phyloP scores from a whole-genome alignment of 2,329 filamentous ascomycete genomes.

The Beauveria medogensis region DNA sequence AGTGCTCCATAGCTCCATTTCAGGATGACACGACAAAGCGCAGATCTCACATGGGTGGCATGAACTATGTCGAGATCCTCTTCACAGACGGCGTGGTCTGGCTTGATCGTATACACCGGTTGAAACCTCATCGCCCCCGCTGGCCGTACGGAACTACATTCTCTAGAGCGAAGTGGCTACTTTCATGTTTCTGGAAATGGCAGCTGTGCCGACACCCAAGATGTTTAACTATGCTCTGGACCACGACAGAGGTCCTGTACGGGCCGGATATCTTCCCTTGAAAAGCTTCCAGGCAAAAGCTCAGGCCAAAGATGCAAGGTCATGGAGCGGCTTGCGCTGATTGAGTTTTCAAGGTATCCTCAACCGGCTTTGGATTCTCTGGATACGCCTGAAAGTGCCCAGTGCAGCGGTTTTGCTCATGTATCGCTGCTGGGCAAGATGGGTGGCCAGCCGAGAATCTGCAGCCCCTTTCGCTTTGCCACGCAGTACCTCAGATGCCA shows the following conservation, averaged over 20 bases:
- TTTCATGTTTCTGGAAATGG: slow-evolving; percentile 29
- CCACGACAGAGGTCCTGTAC: slow-evolving; percentile 23
- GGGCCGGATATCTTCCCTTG: slow-evolving; percentile 33
- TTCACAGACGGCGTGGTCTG: slow-evolving; percentile 36
- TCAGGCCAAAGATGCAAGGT: slow-evolving; percentile 26
- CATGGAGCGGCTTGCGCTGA: slow-evolving; percentile 29
- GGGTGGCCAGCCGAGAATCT: slow-evolving; percentile 19
- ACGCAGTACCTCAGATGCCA: slow-evolving; percentile 27
- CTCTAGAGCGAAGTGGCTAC: slow-evolving; percentile 33
- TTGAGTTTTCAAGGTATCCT: slow-evolving; percentile 29
- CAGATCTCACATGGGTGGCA: slow-evolving; percentile 33
- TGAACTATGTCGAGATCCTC: slow-evolving; percentile 34
- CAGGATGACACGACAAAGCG: slow-evolving; percentile 25
- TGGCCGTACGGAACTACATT: slow-evolving; percentile 24
- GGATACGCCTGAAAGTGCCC: slow-evolving; percentile 17
- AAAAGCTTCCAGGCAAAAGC: slow-evolving; percentile 30
- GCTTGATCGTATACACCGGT: slow-evolving; percentile 33
- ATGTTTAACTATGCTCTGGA: slow-evolving; percentile 29
- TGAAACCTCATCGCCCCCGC: slow-evolving; percentile 30
- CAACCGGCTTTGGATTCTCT: slow-evolving; percentile 30
- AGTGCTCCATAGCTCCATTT: slow-evolving; percentile 26
- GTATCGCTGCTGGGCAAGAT: slow-evolving; percentile 29
- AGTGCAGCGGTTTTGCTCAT: slow-evolving; percentile 29
- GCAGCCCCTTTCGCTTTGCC: slow-evolving; percentile 26
- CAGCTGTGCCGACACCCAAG: slow-evolving; percentile 28